phyloP scores from a whole-genome alignment of 73 alveolate species.

The Stentor roeselii region DNA sequence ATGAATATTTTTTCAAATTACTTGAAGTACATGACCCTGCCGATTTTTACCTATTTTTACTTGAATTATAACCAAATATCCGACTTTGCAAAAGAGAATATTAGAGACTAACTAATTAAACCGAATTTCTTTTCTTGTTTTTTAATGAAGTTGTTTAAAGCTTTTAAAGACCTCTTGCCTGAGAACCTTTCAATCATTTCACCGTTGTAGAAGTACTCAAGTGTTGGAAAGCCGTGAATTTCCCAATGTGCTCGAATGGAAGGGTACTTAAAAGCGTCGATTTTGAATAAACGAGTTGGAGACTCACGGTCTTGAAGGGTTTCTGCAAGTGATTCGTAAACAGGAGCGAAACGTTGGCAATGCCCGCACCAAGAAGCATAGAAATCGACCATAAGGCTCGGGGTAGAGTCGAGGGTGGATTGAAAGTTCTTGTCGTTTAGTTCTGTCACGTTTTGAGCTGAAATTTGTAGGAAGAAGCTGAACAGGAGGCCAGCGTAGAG shows the following conservation, averaged over 20 bases:
- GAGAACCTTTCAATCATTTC: not conserved
- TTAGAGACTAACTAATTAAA: no score
- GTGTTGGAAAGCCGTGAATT: not conserved
- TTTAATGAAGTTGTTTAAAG: no score
- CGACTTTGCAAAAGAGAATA: no score
- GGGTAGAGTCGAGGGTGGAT: not conserved
- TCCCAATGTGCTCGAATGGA: not conserved
- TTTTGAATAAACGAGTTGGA: not conserved
- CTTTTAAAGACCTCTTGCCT: not conserved
- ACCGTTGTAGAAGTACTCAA: not conserved
- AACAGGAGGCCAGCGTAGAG: no score
- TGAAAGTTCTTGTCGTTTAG: conserved; percentile 6
- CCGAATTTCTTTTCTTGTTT: no score
- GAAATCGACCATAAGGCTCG: conserved; percentile 15
- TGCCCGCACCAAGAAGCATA: conserved; percentile 8
- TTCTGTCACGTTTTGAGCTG: no score
- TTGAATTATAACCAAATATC: no score
- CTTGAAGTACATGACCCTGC: no score
- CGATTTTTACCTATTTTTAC: no score
- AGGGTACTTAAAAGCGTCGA: not conserved
- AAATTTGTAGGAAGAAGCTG: no score
- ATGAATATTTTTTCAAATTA: no score
- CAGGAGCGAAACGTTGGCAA: not conserved
- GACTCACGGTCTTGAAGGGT: not conserved
- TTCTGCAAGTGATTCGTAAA: not conserved